These are phyloP conservation scores for Hypoxylon trugodes DNA, from an alignment of 495 filamentous ascomycete species.

Conservation along the genomic window DNA sequence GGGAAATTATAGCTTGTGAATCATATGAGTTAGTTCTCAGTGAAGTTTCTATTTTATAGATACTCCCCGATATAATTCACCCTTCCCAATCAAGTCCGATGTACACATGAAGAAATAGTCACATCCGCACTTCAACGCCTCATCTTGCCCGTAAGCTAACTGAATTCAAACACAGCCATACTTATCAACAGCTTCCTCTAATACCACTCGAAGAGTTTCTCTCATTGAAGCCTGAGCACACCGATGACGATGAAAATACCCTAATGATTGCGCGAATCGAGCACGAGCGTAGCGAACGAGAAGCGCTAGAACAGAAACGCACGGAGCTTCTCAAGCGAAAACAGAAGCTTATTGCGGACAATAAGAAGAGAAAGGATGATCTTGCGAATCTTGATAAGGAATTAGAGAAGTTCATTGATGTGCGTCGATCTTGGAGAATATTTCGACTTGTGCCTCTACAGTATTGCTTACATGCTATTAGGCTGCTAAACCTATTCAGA, in stretches of 20 bases:
- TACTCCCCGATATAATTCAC: not conserved
- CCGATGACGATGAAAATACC: conserved; percentile 72
- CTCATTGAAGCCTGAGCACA: conserved; percentile 75
- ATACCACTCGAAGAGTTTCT: conserved; percentile 87
- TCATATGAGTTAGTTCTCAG: conserved; percentile 81
- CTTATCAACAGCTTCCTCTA: conserved; percentile 84
- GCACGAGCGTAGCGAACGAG: conserved; percentile 85
- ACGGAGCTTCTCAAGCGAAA: conserved; percentile 89
- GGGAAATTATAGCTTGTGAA: conserved; percentile 91
- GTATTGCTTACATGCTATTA: conserved; percentile 44
- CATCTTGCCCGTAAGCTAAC: conserved; percentile 38
- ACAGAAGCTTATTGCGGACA: conserved; percentile 89
- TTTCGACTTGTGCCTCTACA: not conserved
- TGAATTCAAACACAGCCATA: conserved; percentile 67
- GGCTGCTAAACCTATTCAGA: conserved; percentile 87
- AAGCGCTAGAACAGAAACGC: conserved; percentile 85
- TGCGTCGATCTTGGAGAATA: conserved; percentile 39
- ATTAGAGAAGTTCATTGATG: conserved; percentile 89
- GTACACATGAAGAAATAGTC: not conserved
- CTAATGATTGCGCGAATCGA: conserved; percentile 93
- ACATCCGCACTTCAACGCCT: not conserved
- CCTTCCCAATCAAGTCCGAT: not conserved
- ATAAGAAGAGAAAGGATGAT: conserved; percentile 94
- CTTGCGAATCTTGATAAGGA: conserved; percentile 87
- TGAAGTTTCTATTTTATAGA: not conserved